Evolutionary conservation across 495 filamentous ascomycete genomes (phyloP).

Genomic region (Trypethelium eluteriae): DNA sequence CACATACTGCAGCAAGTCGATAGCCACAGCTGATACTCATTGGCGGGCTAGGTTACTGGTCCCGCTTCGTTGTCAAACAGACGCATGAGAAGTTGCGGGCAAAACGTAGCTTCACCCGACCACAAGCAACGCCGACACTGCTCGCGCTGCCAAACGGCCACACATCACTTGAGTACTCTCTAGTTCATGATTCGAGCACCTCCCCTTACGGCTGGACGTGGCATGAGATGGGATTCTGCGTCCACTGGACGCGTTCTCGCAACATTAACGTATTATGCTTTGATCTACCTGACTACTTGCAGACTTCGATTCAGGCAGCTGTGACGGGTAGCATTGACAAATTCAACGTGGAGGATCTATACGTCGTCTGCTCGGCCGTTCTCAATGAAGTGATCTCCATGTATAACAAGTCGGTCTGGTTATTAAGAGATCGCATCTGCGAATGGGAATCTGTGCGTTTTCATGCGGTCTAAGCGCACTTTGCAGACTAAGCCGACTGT

Average conservation of each 20-base stretch:
- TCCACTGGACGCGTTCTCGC: neutral
- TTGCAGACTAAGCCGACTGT: neutral
- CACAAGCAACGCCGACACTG: too few species aligned
- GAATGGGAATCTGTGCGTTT: neutral
- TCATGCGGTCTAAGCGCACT: neutral
- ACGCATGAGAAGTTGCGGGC: too few species aligned
- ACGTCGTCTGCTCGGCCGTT: neutral
- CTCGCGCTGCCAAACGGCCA: too few species aligned
- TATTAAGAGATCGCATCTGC: neutral
- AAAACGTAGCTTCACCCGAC: too few species aligned
- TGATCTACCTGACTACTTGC: neutral
- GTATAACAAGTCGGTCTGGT: neutral
- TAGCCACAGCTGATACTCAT: too few species aligned
- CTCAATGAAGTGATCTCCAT: neutral
- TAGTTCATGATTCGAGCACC: neutral
- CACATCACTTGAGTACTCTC: neutral
- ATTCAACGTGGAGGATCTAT: neutral
- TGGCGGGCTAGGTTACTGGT: too few species aligned
- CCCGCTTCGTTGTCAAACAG: too few species aligned
- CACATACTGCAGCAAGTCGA: too few species aligned
- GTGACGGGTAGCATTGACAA: neutral
- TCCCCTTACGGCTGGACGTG: neutral
- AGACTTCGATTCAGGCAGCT: too few species aligned
- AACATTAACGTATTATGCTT: neutral
- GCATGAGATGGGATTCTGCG: neutral